These are phyloP conservation scores for Lizonia empirigonia DNA, from an alignment of 2,329 filamentous ascomycete genomes.

Conservation along the genomic window DNA sequence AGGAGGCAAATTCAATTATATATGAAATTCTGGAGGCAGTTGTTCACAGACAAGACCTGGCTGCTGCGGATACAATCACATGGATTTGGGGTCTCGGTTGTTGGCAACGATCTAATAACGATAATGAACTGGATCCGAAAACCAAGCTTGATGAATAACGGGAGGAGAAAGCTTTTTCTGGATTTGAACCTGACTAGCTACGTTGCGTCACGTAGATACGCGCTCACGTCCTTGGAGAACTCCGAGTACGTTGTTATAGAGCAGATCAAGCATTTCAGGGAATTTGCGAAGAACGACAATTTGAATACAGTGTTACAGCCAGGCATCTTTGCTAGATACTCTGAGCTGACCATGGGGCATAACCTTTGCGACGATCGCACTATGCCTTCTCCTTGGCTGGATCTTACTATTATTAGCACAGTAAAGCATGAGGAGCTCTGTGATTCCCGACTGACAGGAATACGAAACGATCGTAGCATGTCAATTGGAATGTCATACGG, in stretches of 20 bases:
- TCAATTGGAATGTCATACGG: neutral
- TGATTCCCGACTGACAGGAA: neutral
- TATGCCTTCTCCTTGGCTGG: neutral
- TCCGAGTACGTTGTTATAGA: neutral
- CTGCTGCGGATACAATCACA: neutral
- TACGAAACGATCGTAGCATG: neutral
- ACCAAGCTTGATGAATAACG: neutral
- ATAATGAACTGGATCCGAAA: neutral
- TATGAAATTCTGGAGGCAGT: constrained; percentile 1
- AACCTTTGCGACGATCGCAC: neutral
- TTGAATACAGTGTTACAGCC: neutral
- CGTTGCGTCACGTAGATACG: neutral
- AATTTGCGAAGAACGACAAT: neutral
- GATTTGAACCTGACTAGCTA: neutral
- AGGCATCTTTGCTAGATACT: neutral
- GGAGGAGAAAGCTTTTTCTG: neutral
- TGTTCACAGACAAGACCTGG: neutral
- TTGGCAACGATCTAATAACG: neutral
- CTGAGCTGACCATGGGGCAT: neutral
- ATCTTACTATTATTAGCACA: neutral
- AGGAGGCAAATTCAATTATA: neutral
- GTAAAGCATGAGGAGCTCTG: neutral
- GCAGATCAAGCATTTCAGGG: neutral
- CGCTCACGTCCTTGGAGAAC: neutral
- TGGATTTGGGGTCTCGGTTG: neutral